Evolutionary conservation across 805 yeast genomes (phyloP).

Genomic region (Metschnikowia lachancei): DNA sequence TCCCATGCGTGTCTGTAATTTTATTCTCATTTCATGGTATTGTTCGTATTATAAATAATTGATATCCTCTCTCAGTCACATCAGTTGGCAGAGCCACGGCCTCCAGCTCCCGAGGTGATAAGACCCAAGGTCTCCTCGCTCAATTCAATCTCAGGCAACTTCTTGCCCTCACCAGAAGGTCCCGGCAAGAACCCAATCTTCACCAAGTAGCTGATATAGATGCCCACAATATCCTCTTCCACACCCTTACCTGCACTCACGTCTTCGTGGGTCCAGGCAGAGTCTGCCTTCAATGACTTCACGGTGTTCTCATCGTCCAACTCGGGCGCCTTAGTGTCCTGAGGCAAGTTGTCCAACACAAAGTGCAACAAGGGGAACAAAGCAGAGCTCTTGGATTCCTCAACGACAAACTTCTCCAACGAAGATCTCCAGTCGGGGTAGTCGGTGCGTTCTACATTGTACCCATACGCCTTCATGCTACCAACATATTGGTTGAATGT

Average conservation of each 20-base stretch:
- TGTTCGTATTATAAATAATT: too few relatives aligned
- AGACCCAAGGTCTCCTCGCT: slow-evolving; percentile 50
- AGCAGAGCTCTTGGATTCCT: slow-evolving; percentile 74
- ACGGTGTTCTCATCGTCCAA: slow-evolving; percentile 83
- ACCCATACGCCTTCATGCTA: slow-evolving; percentile 68
- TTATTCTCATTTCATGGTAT: too few relatives aligned
- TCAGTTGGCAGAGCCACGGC: slow-evolving; percentile 21
- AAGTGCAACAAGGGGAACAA: slow-evolving; percentile 90
- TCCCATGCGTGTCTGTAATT: too few relatives aligned
- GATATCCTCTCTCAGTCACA: too few relatives aligned
- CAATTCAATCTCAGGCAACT: slow-evolving; percentile 58
- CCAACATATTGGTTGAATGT: slow-evolving; percentile 73
- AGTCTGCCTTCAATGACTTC: slow-evolving; percentile 62
- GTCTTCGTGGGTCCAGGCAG: slow-evolving; percentile 63
- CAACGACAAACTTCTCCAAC: slow-evolving; percentile 75
- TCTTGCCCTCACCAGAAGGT: slow-evolving; percentile 47
- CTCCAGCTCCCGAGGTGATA: slow-evolving; percentile 22
- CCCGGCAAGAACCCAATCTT: slow-evolving; percentile 75
- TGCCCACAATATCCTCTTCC: slow-evolving; percentile 60
- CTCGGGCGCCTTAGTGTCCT: slow-evolving; percentile 91
- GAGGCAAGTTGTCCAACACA: slow-evolving; percentile 89
- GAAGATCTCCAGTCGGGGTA: slow-evolving; percentile 77
- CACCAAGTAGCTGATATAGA: slow-evolving; percentile 76
- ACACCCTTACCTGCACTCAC: slow-evolving; percentile 72
- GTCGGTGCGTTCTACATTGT: slow-evolving; percentile 55